Evolutionary conservation across 2,329 filamentous ascomycete genomes (phyloP).

Genomic region (Aspergillus amoenus): DNA sequence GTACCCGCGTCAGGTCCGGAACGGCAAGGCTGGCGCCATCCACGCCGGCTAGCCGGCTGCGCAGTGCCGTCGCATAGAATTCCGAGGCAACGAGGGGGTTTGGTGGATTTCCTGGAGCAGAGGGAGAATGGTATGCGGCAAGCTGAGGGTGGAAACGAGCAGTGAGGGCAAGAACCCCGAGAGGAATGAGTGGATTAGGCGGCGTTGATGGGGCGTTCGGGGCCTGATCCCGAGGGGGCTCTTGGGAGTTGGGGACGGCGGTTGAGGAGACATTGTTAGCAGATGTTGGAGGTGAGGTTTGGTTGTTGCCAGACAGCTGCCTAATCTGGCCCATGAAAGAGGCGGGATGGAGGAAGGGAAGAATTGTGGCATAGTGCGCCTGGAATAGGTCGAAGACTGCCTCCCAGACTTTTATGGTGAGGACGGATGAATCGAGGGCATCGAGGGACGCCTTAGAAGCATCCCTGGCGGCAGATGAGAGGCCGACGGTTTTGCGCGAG

Average conservation of each 20-base stretch:
- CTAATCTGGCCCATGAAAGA: slow-evolving; percentile 53
- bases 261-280: slow-evolving; percentile 12
- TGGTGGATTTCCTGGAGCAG: slow-evolving; percentile 41
- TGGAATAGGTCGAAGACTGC: slow-evolving; percentile 60
- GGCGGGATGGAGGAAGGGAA: slow-evolving; percentile 57
- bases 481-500: slow-evolving; percentile 35
- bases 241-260: slow-evolving; percentile 1
- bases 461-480: slow-evolving; percentile 29
- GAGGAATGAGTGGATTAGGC: slow-evolving; percentile 49
- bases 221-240: slow-evolving; percentile 23
- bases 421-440: slow-evolving; percentile 49
- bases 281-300: slow-evolving; percentile 17
- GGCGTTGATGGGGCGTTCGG: slow-evolving; percentile 34
- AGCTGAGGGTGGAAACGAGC: slow-evolving; percentile 55
- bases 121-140: slow-evolving; percentile 49
- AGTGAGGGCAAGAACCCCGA: slow-evolving; percentile 57
- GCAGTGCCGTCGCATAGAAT: slow-evolving; percentile 55
- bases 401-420: slow-evolving; percentile 57
- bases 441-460: slow-evolving; percentile 40
- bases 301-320: slow-evolving; percentile 30
- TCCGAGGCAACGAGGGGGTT: slow-evolving; percentile 54
- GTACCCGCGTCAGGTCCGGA: slow-evolving; percentile 51
- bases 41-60: slow-evolving; percentile 45
- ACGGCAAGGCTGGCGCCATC: slow-evolving; percentile 43
- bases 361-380: slow-evolving; percentile 55